A percentile compares a stretch with the other conserved stretches of the same genome.
Conservation (phyloP, 768 basidiomycete species). For the Polyporus arcularius region DNA sequence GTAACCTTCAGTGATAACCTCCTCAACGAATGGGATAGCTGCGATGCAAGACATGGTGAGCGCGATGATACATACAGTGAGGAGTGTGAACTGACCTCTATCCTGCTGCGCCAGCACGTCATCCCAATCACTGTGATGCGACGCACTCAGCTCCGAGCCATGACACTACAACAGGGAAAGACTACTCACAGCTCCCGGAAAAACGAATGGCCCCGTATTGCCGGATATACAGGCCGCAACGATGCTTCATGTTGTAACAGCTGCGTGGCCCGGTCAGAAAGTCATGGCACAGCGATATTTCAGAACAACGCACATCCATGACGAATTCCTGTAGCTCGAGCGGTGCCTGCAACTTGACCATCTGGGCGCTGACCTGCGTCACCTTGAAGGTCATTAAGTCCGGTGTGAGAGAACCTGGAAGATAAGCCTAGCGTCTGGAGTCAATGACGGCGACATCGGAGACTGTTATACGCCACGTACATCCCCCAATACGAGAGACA, state of each 20-base stretch:
- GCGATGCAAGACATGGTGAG: background rate
- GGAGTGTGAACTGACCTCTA: conserved; percentile 1
- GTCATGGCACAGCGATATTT: too few relatives aligned
- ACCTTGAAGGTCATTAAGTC: background rate
- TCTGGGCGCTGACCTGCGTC: background rate
- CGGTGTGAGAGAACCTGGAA: background rate
- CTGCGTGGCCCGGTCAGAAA: background rate
- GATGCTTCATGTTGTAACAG: background rate
- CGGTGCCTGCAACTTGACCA: background rate
- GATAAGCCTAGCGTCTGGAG: background rate
- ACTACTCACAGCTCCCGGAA: background rate
- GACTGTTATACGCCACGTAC: conserved; percentile 2
- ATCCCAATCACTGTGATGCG: conserved; percentile 5
- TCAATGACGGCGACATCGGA: background rate
- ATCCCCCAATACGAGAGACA: conserved; percentile 37
- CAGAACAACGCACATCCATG: background rate
- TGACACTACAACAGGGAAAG: too few relatives aligned
- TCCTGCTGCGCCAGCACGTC: background rate
- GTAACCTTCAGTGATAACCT: background rate
- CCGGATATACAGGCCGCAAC: background rate
- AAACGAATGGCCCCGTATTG: background rate
- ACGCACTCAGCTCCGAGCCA: background rate
- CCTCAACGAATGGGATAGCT: conserved; percentile 6
- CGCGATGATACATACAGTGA: background rate
- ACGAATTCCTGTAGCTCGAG: background rate